Conservation (phyloP, 2,329 filamentous ascomycete genomes). For the Colletotrichum sublineola region DNA sequence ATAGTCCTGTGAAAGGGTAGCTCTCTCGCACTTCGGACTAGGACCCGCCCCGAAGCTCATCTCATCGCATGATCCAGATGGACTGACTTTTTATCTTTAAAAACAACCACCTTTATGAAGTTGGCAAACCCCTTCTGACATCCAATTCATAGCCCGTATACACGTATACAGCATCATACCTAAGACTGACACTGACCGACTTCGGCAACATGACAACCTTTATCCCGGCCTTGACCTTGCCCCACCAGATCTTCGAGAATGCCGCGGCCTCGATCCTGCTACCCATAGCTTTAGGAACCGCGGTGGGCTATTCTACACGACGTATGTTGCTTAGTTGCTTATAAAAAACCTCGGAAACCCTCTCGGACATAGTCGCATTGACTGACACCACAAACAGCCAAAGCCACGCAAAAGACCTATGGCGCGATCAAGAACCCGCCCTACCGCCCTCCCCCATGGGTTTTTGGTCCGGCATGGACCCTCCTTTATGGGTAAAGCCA, state of each 20-base stretch:
- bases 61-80: conserved; percentile 36
- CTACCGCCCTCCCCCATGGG: conserved; percentile 69
- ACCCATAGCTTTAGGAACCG: conserved; percentile 79
- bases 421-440: conserved; percentile 76
- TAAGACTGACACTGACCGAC: not conserved
- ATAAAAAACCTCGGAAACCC: not conserved
- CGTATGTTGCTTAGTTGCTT: conserved; percentile 62
- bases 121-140: not conserved
- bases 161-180: not conserved
- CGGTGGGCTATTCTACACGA: conserved; percentile 77
- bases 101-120: not conserved
- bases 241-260: conserved; percentile 77
- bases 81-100: conserved; percentile 9
- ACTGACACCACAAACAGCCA: conserved; percentile 54
- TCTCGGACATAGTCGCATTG: not conserved
- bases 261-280: conserved; percentile 81
- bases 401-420: conserved; percentile 73
- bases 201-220: conserved; percentile 77
- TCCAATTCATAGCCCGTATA: not conserved
- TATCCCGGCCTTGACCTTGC: conserved; percentile 82
- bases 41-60: conserved; percentile 39
- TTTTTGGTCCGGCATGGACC: conserved; percentile 77
- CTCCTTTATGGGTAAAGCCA: conserved; percentile 68
- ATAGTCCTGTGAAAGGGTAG: conserved; percentile 30
- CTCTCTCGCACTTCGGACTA: conserved; percentile 38